Percentiles rank a stretch among this genome's conserved stretches.
Conservation (phyloP, 2,329 filamentous ascomycete species). For the Fusarium musae region DNA sequence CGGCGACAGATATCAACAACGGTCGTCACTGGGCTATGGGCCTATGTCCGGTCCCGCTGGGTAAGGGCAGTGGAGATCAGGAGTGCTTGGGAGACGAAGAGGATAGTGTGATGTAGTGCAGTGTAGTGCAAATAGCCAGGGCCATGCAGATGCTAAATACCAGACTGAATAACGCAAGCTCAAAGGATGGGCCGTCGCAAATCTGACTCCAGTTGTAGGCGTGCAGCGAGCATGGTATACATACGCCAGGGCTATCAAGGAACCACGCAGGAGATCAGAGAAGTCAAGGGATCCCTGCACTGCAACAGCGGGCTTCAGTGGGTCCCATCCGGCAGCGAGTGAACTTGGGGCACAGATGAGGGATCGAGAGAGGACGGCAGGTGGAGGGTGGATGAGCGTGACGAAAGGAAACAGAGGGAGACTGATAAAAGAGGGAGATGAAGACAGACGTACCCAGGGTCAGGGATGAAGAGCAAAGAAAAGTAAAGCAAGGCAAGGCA, state of each 20-base stretch:
- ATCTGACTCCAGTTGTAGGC: constrained; percentile 42
- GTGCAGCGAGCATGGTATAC: constrained; percentile 37
- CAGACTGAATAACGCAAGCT: constrained; percentile 13
- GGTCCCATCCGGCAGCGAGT: constrained; percentile 38
- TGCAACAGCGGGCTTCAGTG: constrained; percentile 41
- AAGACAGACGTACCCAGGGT: constrained; percentile 30
- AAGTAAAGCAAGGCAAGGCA: constrained; percentile 29
- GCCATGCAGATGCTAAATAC: constrained; percentile 39
- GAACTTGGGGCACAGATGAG: constrained; percentile 19
- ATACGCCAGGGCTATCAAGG: constrained; percentile 37
- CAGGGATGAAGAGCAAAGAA: constrained; percentile 33
- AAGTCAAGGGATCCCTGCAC: constrained; percentile 37
- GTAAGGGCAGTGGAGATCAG: constrained; percentile 33
- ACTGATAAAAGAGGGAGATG: constrained; percentile 32
- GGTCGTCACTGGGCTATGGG: constrained; percentile 14
- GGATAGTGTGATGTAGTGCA: constrained; percentile 2
- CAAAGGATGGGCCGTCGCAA: constrained; percentile 33
- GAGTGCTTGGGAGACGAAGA: constrained; percentile 10
- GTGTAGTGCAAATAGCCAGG: constrained; percentile 20
- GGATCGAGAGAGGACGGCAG: constrained; percentile 15
- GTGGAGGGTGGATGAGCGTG: constrained; percentile 17
- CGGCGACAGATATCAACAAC: constrained; percentile 35
- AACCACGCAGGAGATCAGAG: constrained; percentile 43
- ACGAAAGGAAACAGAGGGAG: constrained; percentile 20
- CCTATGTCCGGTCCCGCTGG: constrained; percentile 24